Conservation (phyloP, 345 rosid genomes). For the Boechera stricta region DNA sequence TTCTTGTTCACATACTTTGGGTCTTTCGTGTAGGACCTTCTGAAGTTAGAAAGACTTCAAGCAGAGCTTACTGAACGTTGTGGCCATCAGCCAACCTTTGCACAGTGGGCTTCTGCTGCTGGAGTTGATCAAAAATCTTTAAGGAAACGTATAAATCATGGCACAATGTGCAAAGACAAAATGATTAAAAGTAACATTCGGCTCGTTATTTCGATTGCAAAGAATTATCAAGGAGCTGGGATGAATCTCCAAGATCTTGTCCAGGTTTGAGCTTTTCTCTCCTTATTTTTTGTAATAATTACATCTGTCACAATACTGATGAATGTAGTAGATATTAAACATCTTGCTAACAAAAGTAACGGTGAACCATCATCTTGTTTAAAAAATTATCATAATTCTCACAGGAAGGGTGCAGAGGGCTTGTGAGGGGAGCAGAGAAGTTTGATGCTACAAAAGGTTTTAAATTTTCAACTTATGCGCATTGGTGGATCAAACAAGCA, state of each 20-base stretch:
- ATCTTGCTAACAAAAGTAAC: conserved; percentile 6
- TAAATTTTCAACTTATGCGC: conserved; percentile 96
- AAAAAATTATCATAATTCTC: conserved; percentile 26
- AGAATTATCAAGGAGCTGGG: conserved; percentile 88
- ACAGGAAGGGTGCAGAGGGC: conserved; percentile 97
- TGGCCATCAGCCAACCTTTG: conserved; percentile 75
- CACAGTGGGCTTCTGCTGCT: conserved; percentile 95
- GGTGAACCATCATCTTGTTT: background rate
- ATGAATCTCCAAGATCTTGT: conserved; percentile 96
- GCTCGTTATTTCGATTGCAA: conserved; percentile 95
- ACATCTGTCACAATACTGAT: background rate
- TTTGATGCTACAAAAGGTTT: conserved; percentile 97
- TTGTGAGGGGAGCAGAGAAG: conserved; percentile 85
- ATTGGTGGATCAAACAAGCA: conserved; percentile 99
- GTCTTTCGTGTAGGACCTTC: conserved; percentile 59
- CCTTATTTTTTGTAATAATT: background rate
- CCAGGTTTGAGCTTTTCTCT: conserved; percentile 57
- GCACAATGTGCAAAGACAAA: conserved; percentile 77
- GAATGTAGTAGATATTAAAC: conserved; percentile 16
- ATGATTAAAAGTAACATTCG: conserved; percentile 96
- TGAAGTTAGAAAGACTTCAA: conserved; percentile 84
- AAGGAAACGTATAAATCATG: conserved; percentile 72
- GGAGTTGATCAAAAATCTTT: conserved; percentile 76
- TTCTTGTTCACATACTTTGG: conserved; percentile 33
- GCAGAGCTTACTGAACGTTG: conserved; percentile 70